phyloP scores from a whole-genome alignment of 805 yeast species.

The Dipodascopsis uninucleata region DNA sequence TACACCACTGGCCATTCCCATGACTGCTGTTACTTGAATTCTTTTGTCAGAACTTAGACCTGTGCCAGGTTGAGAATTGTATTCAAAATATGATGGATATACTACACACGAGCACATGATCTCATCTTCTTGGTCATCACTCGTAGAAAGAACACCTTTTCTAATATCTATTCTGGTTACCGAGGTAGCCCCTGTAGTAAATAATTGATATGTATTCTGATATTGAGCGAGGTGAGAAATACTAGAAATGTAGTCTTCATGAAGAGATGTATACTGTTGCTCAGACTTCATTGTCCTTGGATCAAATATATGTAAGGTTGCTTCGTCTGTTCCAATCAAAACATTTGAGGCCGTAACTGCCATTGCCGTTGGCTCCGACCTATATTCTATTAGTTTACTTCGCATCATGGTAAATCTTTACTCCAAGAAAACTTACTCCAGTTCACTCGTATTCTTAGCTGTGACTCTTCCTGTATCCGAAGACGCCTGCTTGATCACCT shows the following conservation, averaged over 20 bases:
- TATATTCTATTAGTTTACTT: too few relatives aligned
- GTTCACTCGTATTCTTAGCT: constrained; percentile 44
- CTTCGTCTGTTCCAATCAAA: constrained; percentile 59
- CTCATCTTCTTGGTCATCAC: constrained; percentile 94
- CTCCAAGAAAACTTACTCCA: constrained; percentile 1
- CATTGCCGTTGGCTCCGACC: constrained; percentile 31
- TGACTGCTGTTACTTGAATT: constrained; percentile 46
- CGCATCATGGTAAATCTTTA: not conserved
- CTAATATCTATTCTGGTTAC: constrained; percentile 74
- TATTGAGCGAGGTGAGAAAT: constrained; percentile 61
- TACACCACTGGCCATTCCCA: constrained; percentile 90
- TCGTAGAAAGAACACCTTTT: constrained; percentile 58
- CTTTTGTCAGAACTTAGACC: constrained; percentile 3
- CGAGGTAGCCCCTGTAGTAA: constrained; percentile 79
- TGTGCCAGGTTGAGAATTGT: constrained; percentile 7
- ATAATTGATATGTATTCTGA: constrained; percentile 71
- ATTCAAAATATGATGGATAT: constrained; percentile 22
- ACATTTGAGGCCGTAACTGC: constrained; percentile 35
- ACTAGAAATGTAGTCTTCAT: constrained; percentile 65
- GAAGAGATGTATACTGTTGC: constrained; percentile 52
- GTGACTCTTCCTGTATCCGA: constrained; percentile 72
- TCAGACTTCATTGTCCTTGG: constrained; percentile 50
- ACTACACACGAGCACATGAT: constrained; percentile 68
- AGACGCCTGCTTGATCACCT: constrained; percentile 68
- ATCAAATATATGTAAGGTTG: constrained; percentile 62